phyloP scores from a whole-genome alignment of 768 basidiomycete species.

The Termitomyces sp. region DNA sequence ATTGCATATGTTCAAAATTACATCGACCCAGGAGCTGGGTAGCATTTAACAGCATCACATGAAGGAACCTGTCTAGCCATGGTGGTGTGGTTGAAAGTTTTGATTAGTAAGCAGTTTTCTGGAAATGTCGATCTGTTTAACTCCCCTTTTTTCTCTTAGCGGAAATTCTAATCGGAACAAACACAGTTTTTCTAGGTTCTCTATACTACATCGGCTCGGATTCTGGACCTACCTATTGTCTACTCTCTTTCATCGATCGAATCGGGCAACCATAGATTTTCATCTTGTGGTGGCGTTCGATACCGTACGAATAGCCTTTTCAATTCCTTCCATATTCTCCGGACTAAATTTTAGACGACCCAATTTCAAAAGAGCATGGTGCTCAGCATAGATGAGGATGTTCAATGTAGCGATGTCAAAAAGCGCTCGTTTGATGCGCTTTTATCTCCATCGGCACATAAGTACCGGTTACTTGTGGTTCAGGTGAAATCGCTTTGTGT shows the following conservation, averaged over 20 bases:
- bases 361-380: neutral
- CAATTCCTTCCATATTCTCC: neutral
- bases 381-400: neutral
- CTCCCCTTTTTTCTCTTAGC: neutral
- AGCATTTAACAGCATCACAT: neutral
- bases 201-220: neutral
- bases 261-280: neutral
- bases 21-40: neutral
- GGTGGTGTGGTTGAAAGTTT: too few species aligned
- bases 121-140: neutral
- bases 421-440: neutral
- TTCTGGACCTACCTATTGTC: neutral
- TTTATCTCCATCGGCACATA: neutral
- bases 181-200: neutral
- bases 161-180: neutral
- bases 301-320: neutral
- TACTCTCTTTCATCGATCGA: neutral
- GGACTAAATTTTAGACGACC: neutral
- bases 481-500: neutral
- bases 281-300: neutral
- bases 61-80: too few species aligned
- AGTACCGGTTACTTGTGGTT: neutral
- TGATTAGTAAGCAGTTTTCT: neutral
- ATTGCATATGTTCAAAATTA: neutral
- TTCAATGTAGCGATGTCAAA: neutral